phyloP scores from a whole-genome alignment of 768 basidiomycete species.

The Sutorius australiensis region DNA sequence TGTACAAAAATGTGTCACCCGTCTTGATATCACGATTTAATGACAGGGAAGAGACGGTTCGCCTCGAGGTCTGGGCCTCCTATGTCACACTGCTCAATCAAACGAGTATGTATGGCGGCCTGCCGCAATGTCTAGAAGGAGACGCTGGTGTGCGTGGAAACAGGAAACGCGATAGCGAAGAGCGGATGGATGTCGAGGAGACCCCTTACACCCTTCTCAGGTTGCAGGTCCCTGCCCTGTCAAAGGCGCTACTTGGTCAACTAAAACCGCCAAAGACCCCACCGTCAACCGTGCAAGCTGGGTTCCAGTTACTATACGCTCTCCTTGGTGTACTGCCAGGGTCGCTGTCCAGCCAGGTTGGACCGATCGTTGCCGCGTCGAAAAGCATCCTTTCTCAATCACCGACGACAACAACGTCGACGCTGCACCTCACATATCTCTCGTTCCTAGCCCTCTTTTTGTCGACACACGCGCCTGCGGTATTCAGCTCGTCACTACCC shows the following conservation, averaged over 20 bases:
- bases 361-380: slow-evolving; percentile 59
- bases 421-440: slow-evolving; percentile 78
- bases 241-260: slow-evolving; percentile 82
- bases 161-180: slow-evolving; percentile 73
- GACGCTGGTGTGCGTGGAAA: slow-evolving; percentile 53
- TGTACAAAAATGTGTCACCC: slow-evolving; percentile 85
- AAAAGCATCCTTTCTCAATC: slow-evolving; percentile 63
- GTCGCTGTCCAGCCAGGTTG: slow-evolving; percentile 66
- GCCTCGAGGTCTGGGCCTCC: slow-evolving; percentile 87
- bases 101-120: slow-evolving; percentile 74
- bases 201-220: slow-evolving; percentile 70
- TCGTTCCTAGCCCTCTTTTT: slow-evolving; percentile 87
- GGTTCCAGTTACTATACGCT: slow-evolving; percentile 73
- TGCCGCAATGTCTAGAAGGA: slow-evolving; percentile 48
- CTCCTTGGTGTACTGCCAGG: slow-evolving; percentile 81
- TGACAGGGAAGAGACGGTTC: slow-evolving; percentile 93
- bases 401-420: slow-evolving; percentile 72
- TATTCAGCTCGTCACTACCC: slow-evolving; percentile 59
- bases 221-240: slow-evolving; percentile 70
- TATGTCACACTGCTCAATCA: slow-evolving; percentile 80
- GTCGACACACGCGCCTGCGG: slow-evolving; percentile 53
- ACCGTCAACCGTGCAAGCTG: slow-evolving; percentile 76
- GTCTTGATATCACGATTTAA: slow-evolving; percentile 87
- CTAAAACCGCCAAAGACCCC: slow-evolving; percentile 77
- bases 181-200: slow-evolving; percentile 70